Evolutionary conservation across 2,329 filamentous ascomycete species (phyloP).

Genomic region (Aspergillus awamori): DNA sequence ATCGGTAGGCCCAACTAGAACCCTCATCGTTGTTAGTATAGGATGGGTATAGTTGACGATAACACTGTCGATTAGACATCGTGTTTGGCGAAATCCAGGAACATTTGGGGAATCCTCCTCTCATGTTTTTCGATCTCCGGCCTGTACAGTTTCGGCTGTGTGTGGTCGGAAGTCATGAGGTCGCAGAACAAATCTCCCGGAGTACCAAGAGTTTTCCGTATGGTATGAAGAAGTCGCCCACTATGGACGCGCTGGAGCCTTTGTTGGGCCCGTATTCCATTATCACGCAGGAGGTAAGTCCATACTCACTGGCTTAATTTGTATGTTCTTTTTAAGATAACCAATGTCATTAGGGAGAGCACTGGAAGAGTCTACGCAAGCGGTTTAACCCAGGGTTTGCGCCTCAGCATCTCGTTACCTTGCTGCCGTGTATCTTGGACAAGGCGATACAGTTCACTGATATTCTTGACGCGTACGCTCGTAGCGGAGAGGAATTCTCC

Average conservation of each 20-base stretch:
- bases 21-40: background rate
- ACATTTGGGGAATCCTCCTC: background rate
- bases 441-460: constrained; percentile 28
- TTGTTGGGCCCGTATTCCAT: constrained; percentile 18
- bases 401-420: constrained; percentile 29
- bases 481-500: constrained; percentile 24
- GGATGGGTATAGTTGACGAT: background rate
- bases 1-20: background rate
- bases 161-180: constrained; percentile 20
- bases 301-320: background rate
- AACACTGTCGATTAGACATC: background rate
- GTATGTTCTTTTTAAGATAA: background rate
- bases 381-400: constrained; percentile 39
- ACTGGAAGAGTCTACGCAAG: constrained; percentile 34
- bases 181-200: constrained; percentile 23
- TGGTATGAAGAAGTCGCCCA: constrained; percentile 19
- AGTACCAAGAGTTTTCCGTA: constrained; percentile 21
- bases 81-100: background rate
- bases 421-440: constrained; percentile 33
- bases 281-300: constrained; percentile 9
- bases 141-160: constrained; percentile 12
- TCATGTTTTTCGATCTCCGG: constrained; percentile 16
- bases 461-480: constrained; percentile 24
- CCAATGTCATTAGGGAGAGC: constrained; percentile 20
- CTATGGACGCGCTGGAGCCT: background rate